Percentiles rank a stretch among this genome's conserved stretches.
phyloP scores from a whole-genome alignment of 108 stramenopile genomes.

The Stephanodiscus triporus region DNA sequence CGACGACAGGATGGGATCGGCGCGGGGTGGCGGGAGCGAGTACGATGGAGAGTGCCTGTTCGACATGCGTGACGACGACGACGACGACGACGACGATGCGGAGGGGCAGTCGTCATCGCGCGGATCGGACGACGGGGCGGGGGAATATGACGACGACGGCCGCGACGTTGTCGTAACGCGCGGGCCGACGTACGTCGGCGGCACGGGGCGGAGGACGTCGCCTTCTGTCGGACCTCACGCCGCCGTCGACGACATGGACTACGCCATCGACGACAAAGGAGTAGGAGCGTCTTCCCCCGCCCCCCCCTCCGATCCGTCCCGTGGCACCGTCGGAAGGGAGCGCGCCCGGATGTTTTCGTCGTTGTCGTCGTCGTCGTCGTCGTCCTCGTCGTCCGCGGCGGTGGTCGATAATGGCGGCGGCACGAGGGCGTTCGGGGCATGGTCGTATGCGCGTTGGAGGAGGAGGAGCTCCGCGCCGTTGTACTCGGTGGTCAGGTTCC shows the following conservation, averaged over 20 bases:
- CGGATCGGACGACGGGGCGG: too few species aligned
- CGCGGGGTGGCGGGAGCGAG: too few species aligned
- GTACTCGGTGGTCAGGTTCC: constrained; percentile 37
- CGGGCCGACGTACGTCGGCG: too few species aligned
- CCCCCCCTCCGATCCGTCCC: background rate
- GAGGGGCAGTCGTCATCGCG: too few species aligned
- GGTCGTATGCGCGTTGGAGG: constrained; percentile 33
- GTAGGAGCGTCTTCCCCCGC: too few species aligned
- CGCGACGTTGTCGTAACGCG: too few species aligned
- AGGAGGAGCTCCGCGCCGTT: constrained; percentile 38
- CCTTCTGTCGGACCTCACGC: too few species aligned
- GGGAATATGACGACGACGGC: too few species aligned
- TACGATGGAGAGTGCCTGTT: background rate
- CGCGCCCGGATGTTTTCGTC: background rate
- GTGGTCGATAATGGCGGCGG: background rate
- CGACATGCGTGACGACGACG: background rate
- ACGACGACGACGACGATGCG: background rate
- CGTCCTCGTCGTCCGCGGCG: background rate
- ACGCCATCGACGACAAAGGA: too few species aligned
- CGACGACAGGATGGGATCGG: constrained; percentile 37
- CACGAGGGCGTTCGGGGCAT: constrained; percentile 14
- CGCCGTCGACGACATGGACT: too few species aligned
- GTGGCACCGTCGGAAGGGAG: background rate
- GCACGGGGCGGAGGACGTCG: too few species aligned
- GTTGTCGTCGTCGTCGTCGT: background rate